A percentile compares a stretch with the other conserved stretches of the same genome.
phyloP scores from a whole-genome alignment of 176 grass and related monocot genomes.

The Zizania latifolia region DNA sequence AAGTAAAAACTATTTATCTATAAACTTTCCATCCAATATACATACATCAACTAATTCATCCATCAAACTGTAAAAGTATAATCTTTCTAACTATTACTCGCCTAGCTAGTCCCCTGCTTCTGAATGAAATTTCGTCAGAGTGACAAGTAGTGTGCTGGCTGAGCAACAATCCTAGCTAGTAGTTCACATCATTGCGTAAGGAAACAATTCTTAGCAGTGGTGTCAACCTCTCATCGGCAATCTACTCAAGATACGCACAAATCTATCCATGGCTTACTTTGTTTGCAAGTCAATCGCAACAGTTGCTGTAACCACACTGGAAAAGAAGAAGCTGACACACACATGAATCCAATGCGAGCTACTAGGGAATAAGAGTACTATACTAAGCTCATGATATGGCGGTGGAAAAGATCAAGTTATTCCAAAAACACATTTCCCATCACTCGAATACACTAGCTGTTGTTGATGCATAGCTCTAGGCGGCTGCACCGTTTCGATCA shows the following conservation, averaged over 20 bases:
- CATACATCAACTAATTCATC: neutral
- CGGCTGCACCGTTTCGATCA: neutral
- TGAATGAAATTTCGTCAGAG: neutral
- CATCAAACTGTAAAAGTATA: no score
- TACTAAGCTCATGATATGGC: neutral
- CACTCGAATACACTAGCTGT: neutral
- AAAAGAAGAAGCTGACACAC: neutral
- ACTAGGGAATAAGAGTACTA: neutral
- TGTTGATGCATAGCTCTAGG: neutral
- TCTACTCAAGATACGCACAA: neutral
- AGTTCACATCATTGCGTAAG: neutral
- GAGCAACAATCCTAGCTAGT: neutral
- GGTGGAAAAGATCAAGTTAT: neutral
- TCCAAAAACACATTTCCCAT: neutral
- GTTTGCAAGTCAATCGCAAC: constrained; percentile 9
- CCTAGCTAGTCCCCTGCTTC: neutral
- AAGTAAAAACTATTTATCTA: no score
- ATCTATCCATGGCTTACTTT: constrained; percentile 20
- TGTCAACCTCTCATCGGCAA: neutral
- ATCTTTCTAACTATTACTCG: no score
- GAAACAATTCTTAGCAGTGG: neutral
- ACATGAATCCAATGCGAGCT: neutral
- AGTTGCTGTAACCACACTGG: neutral
- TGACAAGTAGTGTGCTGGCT: neutral
- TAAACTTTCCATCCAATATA: neutral